These are phyloP conservation scores for Haemoproteus tartakovskyi DNA, from an alignment of 169 alveolate genomes.

Conservation along the genomic window DNA sequence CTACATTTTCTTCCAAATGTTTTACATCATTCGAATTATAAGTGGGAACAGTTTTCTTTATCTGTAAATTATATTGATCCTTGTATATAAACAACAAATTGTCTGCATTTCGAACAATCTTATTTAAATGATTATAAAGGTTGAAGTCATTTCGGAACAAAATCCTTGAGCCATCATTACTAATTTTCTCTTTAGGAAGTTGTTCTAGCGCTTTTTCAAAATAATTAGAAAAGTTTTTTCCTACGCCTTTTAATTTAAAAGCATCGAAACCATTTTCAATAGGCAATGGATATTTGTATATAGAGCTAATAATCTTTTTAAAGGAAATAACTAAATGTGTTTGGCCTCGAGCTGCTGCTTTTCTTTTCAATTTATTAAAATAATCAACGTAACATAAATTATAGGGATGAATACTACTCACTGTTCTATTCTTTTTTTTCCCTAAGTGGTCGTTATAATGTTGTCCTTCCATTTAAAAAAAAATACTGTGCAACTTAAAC, in stretches of 20 bases:
- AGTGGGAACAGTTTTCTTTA: slow-evolving; percentile 19
- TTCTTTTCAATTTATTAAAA: slow-evolving; percentile 42
- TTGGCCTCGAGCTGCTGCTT: slow-evolving; percentile 37
- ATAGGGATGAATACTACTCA: slow-evolving; percentile 51
- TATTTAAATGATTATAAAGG: slow-evolving; percentile 32
- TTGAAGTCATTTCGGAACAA: background rate
- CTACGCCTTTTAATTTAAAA: slow-evolving; percentile 71
- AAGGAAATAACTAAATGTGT: slow-evolving; percentile 50
- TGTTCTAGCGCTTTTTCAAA: slow-evolving; percentile 49
- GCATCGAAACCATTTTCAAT: slow-evolving; percentile 66
- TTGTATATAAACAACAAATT: slow-evolving; percentile 19
- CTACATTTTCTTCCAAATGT: too few relatives aligned
- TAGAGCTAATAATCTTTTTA: slow-evolving; percentile 66
- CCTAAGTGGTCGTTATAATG: background rate
- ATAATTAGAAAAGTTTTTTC: slow-evolving; percentile 48
- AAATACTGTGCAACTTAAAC: too few relatives aligned
- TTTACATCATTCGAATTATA: slow-evolving; percentile 26
- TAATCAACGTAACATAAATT: slow-evolving; percentile 41
- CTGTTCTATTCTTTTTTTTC: slow-evolving; percentile 8
- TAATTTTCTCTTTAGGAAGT: background rate
- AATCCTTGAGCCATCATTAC: background rate
- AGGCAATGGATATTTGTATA: slow-evolving; percentile 73
- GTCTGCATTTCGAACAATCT: slow-evolving; percentile 34
- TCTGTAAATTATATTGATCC: slow-evolving; percentile 10
- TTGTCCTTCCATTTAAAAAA: slow-evolving; percentile 35